A percentile compares a stretch with the other conserved stretches of the same genome.
Evolutionary conservation across 192 early-diverging fungal genomes (phyloP).

Genomic region (Coemansia sp.): DNA sequence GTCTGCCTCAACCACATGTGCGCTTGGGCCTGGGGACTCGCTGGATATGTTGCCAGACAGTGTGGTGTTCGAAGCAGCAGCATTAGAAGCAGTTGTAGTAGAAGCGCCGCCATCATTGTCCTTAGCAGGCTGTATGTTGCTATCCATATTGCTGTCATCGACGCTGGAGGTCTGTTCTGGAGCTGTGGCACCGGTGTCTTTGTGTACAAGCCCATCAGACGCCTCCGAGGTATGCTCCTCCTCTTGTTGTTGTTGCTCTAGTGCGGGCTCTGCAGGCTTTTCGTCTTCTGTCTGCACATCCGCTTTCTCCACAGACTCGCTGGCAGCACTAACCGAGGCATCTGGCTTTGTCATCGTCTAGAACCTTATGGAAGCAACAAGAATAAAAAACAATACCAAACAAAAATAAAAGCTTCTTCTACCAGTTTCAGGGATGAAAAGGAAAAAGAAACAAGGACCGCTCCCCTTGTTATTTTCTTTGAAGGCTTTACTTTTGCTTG

Average conservation of each 20-base stretch:
- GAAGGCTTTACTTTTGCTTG: too few species aligned
- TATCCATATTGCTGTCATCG: not conserved
- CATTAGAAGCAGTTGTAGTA: not conserved
- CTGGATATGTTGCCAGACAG: conserved; percentile 11
- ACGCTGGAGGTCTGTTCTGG: not conserved
- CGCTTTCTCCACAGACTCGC: not conserved
- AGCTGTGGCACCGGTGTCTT: not conserved
- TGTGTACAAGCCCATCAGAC: not conserved
- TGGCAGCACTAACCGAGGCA: not conserved
- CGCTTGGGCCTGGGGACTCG: conserved; percentile 2
- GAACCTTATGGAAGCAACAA: not conserved
- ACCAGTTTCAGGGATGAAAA: conserved; percentile 1
- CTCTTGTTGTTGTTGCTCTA: not conserved
- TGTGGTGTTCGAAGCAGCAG: not conserved
- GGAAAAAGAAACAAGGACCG: too few species aligned
- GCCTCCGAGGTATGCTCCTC: not conserved
- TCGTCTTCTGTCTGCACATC: not conserved
- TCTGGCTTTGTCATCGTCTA: conserved; percentile 11
- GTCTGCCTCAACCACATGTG: not conserved
- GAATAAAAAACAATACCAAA: not conserved
- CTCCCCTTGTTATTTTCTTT: too few species aligned
- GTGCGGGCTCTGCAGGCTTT: not conserved
- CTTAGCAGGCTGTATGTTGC: not conserved
- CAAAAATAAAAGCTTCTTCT: not conserved
- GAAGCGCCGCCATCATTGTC: not conserved